These are phyloP conservation scores for Lodderomyces beijingensis DNA, from an alignment of 1,139 yeast species.

Conservation along the genomic window DNA sequence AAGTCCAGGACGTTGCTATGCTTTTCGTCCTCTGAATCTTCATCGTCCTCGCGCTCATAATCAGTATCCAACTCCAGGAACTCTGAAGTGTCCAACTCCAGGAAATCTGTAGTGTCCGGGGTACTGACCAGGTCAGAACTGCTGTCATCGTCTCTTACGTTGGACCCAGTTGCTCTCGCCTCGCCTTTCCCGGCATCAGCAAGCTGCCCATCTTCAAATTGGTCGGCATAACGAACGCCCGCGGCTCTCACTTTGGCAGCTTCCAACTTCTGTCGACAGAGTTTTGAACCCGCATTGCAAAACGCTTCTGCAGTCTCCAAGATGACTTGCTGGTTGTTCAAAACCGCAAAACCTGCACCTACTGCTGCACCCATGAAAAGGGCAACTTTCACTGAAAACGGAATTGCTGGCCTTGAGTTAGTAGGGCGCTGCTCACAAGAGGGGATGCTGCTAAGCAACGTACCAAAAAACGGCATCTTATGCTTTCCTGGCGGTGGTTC, in stretches of 20 bases:
- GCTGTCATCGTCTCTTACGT: conserved; percentile 9
- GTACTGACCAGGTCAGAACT: conserved; percentile 23
- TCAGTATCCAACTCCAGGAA: conserved; percentile 10
- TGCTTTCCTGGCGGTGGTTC: no score
- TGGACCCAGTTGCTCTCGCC: conserved; percentile 10
- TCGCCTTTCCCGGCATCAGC: conserved; percentile 18
- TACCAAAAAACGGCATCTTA: no score
- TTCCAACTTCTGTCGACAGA: conserved; percentile 26
- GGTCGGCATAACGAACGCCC: conserved; percentile 24
- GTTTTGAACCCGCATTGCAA: conserved; percentile 34
- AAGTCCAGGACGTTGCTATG: conserved; percentile 3
- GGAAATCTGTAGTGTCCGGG: conserved; percentile 15
- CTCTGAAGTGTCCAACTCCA: conserved; percentile 10
- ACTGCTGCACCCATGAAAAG: conserved; percentile 35
- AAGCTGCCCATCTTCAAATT: conserved; percentile 23
- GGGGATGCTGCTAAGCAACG: no score
- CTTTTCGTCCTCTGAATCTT: conserved; percentile 11
- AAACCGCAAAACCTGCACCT: conserved; percentile 37
- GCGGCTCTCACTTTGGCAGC: conserved; percentile 16
- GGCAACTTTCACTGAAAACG: conserved; percentile 38
- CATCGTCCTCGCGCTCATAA: conserved; percentile 13
- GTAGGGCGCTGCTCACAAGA: no score
- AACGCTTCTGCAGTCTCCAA: conserved; percentile 29
- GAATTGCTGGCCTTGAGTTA: no score
- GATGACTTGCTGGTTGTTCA: conserved; percentile 30